Evolutionary conservation across 2,329 filamentous ascomycete genomes (phyloP).

Genomic region (Exophiala lecanii-corni): DNA sequence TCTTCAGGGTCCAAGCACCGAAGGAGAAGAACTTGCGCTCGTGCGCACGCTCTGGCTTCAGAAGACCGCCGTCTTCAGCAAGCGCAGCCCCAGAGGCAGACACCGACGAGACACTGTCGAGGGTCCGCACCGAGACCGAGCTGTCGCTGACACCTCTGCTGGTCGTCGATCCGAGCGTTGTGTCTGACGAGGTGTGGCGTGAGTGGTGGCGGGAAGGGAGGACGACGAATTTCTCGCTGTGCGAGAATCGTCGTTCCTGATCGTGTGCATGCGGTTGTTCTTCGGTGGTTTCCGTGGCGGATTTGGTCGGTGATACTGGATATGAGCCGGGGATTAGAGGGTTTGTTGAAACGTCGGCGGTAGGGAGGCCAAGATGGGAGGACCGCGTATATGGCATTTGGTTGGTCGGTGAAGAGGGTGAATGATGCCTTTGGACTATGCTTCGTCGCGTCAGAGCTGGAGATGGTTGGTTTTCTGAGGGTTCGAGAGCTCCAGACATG

Average conservation of each 20-base stretch:
- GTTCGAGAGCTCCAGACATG: neutral
- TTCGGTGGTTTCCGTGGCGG: neutral
- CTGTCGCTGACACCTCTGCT: neutral
- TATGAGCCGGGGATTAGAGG: neutral
- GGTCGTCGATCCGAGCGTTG: neutral
- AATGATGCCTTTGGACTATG: no score
- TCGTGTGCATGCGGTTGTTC: neutral
- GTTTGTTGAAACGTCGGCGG: neutral
- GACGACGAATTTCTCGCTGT: conserved; percentile 1
- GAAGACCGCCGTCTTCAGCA: no score
- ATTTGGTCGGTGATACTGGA: neutral
- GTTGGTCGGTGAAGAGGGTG: no score
- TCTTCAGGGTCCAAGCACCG: no score
- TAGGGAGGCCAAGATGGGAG: neutral
- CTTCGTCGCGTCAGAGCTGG: no score
- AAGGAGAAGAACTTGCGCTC: no score
- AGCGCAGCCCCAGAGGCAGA: neutral
- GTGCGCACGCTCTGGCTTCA: no score
- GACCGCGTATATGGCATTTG: neutral
- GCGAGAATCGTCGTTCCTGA: neutral
- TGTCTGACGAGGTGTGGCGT: neutral
- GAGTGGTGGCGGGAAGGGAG: neutral
- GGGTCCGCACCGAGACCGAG: neutral
- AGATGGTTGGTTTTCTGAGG: neutral
- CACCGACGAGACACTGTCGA: neutral